Percentiles rank a stretch among this genome's conserved stretches.
Evolutionary conservation across 192 early-diverging fungal species (phyloP).

Genomic region (Umbelopsis ramanniana): DNA sequence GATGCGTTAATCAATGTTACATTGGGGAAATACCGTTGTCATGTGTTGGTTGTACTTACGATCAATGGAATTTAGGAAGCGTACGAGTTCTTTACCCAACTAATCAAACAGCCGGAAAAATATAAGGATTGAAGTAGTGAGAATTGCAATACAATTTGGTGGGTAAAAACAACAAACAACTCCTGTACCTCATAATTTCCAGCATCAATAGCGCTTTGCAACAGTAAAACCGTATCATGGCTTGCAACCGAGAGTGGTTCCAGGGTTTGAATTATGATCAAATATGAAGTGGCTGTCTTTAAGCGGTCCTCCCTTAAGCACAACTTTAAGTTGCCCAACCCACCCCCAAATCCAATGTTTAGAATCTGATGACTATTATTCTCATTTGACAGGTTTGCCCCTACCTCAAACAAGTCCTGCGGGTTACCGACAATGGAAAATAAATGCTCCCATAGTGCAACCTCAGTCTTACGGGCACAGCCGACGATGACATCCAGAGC

Average conservation of each 20-base stretch:
- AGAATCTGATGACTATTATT: background rate
- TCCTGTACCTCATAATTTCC: slow-evolving; percentile 75
- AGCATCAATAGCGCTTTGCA: slow-evolving; percentile 73
- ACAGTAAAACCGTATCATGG: slow-evolving; percentile 66
- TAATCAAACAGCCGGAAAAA: slow-evolving; percentile 27
- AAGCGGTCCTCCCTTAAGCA: slow-evolving; percentile 73
- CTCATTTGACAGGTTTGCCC: background rate
- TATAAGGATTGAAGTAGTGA: background rate
- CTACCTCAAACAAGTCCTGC: slow-evolving; percentile 82
- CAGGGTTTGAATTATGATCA: slow-evolving; percentile 92
- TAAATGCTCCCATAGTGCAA: slow-evolving; percentile 86
- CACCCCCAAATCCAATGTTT: background rate
- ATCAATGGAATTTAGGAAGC: slow-evolving; percentile 80
- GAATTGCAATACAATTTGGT: slow-evolving; percentile 11
- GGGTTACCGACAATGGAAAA: slow-evolving; percentile 88
- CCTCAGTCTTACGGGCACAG: slow-evolving; percentile 97
- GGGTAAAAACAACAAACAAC: background rate
- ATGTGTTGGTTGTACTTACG: slow-evolving; percentile 45
- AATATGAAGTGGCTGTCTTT: slow-evolving; percentile 88
- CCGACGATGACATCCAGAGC: slow-evolving; percentile 89
- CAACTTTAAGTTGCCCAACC: slow-evolving; percentile 42
- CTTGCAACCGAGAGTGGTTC: slow-evolving; percentile 70
- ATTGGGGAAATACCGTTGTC: too few species aligned
- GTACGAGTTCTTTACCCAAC: slow-evolving; percentile 77
- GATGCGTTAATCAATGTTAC: background rate